Conservation (phyloP, 2,329 filamentous ascomycete species). For the Apiospora aurea region DNA sequence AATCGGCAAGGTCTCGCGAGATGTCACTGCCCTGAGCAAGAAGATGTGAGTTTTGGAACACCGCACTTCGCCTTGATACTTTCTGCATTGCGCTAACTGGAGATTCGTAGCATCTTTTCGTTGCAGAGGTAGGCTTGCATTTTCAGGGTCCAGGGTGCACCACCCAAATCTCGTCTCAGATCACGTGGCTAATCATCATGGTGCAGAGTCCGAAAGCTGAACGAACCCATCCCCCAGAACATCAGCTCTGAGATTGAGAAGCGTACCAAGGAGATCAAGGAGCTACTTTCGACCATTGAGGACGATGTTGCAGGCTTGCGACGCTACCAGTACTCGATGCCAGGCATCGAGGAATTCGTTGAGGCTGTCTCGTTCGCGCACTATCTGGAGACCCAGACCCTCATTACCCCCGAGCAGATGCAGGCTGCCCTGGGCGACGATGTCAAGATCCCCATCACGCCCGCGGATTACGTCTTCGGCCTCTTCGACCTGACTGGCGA, state of each 20-base stretch:
- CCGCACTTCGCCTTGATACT: background rate
- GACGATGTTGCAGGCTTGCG: slow-evolving; percentile 81
- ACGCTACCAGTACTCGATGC: slow-evolving; percentile 84
- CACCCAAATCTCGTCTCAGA: slow-evolving; percentile 16
- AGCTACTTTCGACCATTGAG: slow-evolving; percentile 71
- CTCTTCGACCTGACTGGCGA: slow-evolving; percentile 95
- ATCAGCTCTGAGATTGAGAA: slow-evolving; percentile 75
- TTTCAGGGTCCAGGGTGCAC: slow-evolving; percentile 14
- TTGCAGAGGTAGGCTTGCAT: slow-evolving; percentile 70
- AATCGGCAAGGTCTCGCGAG: slow-evolving; percentile 87
- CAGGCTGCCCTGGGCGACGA: slow-evolving; percentile 51
- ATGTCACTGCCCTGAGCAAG: slow-evolving; percentile 94
- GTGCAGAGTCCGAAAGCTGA: slow-evolving; percentile 68
- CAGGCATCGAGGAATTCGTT: slow-evolving; percentile 91
- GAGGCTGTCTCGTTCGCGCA: slow-evolving; percentile 89
- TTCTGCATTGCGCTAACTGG: background rate
- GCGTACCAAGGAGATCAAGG: slow-evolving; percentile 74
- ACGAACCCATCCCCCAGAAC: slow-evolving; percentile 68
- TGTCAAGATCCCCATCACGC: slow-evolving; percentile 68
- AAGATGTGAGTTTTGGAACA: slow-evolving; percentile 76
- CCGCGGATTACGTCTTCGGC: slow-evolving; percentile 88
- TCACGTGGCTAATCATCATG: background rate
- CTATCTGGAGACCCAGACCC: slow-evolving; percentile 79
- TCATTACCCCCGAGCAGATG: slow-evolving; percentile 74
- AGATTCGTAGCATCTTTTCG: slow-evolving; percentile 74